Evolutionary conservation across 2,329 filamentous ascomycete genomes (phyloP).

Genomic region (Clathrospora elynae): DNA sequence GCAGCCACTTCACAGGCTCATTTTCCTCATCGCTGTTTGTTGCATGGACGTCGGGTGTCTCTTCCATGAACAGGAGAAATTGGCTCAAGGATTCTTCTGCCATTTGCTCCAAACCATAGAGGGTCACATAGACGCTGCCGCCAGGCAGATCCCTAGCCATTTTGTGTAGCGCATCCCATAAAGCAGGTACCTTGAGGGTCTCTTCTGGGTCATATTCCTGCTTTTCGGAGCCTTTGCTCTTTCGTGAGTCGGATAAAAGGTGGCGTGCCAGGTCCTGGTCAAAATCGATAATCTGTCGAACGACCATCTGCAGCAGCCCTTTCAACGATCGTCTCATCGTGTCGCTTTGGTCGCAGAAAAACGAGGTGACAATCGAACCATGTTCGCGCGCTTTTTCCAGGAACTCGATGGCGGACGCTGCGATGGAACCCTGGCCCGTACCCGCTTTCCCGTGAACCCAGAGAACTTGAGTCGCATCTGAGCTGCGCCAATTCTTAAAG

Average conservation of each 20-base stretch:
- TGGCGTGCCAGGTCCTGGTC: constrained; percentile 28
- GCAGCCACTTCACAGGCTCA: constrained; percentile 24
- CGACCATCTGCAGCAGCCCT: constrained; percentile 22
- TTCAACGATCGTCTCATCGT: constrained; percentile 22
- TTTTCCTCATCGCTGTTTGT: constrained; percentile 4
- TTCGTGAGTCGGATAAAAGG: constrained; percentile 27
- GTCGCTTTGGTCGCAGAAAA: constrained; percentile 32
- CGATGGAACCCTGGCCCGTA: constrained; percentile 26
- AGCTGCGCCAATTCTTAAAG: constrained; percentile 22
- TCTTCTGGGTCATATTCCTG: constrained; percentile 25
- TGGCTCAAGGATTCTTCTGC: constrained; percentile 24
- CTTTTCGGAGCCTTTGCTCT: constrained; percentile 20
- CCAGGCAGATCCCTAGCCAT: constrained; percentile 19
- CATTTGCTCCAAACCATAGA: constrained; percentile 29
- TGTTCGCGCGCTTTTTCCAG: constrained; percentile 9
- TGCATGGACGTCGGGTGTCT: constrained; percentile 1
- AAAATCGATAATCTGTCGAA: constrained; percentile 26
- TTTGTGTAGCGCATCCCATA: constrained; percentile 27
- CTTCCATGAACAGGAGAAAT: constrained; percentile 21
- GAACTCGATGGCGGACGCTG: constrained; percentile 26
- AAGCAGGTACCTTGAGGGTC: constrained; percentile 17
- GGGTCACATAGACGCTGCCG: constrained; percentile 22
- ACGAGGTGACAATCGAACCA: constrained; percentile 22
- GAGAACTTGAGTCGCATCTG: constrained; percentile 14
- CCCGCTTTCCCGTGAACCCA: constrained; percentile 34